Base-by-base conservation (phyloP, 2,329 filamentous ascomycete genomes). In the Diaporthe vaccinii region DNA sequence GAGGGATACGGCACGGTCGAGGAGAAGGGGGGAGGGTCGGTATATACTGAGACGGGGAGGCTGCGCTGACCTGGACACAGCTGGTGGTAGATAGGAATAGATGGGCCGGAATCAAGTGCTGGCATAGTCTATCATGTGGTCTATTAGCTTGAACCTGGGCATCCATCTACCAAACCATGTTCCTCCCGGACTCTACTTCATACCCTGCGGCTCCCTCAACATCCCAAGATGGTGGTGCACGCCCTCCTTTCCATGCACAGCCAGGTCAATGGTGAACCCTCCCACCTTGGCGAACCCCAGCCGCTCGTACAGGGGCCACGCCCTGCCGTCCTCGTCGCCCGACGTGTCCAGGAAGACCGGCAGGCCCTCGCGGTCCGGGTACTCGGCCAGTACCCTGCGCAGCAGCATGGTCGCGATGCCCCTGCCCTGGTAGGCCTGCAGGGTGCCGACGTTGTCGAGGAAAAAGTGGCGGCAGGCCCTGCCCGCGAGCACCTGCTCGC, bases 391-490 rank as follows among this genome's bases (percentile, higher is more conserved):
- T 4, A 28, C 44, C 41, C 14, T 39, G 22, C 71, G 71, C 15
- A 75, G 67, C 62, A 74, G 39, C 28, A 12, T 31, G 17, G 71
- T 59, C 28, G 62, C 71, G 44, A 74, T 71, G 36, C 57, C 74
- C 31, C 49, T 25, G 3, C 69, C 58, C 51, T 72, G 69, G 49
- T 75, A 59, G 1, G 55, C 59, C 31, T 74, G 70, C 25, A 73
- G 17, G 4, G 62, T 74, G 55, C 72, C 74, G 51, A 76, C 62
- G 31, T 74, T 76, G 57, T 76, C 72, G 31, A 70, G 28, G 51
- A 61, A 41, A 41, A 57, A 65, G 61, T 74, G 46, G 4, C 51
- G 44, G 7, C 74, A 39, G 36, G 36, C 71, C 41, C 46, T 55
- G 14, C 51, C 70, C 7, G 36, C 49, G 34, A 75, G 71, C 4